A percentile compares a stretch with the other conserved stretches of the same genome.
Evolutionary conservation across 2,329 filamentous ascomycete species (phyloP).

Genomic region (Microsporum ferrugineum): DNA sequence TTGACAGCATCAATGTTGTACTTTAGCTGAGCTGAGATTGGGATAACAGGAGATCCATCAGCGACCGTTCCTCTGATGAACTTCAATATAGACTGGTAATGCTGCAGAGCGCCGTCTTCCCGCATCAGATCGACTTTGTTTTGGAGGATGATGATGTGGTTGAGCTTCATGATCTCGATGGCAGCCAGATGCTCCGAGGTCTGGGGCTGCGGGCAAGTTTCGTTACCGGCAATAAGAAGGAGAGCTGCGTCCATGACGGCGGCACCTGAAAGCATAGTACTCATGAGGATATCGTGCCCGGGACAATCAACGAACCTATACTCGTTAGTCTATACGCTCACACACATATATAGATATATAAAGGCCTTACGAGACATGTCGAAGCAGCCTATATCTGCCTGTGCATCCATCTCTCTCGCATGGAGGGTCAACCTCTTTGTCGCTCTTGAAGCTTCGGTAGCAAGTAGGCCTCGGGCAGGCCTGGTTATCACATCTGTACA

Average conservation of each 20-base stretch:
- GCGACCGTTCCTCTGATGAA: slow-evolving; percentile 97
- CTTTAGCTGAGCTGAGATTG: slow-evolving; percentile 94
- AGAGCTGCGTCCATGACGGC: slow-evolving; percentile 99
- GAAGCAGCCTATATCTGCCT: slow-evolving; percentile 75
- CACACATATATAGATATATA: slow-evolving; percentile 9
- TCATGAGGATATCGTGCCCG: slow-evolving; percentile 99
- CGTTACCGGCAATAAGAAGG: slow-evolving; percentile 92
- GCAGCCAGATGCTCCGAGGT: slow-evolving; percentile 97
- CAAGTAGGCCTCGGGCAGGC: slow-evolving; percentile 89
- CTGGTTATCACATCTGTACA: slow-evolving; percentile 93
- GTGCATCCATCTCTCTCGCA: slow-evolving; percentile 88
- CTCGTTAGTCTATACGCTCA: slow-evolving; percentile 2
- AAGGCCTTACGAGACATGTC: slow-evolving; percentile 72
- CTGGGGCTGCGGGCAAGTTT: slow-evolving; percentile 95
- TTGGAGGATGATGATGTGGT: slow-evolving; percentile 98
- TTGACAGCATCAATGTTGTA: slow-evolving; percentile 99
- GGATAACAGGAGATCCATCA: slow-evolving; percentile 88
- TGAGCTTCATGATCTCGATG: slow-evolving; percentile 99
- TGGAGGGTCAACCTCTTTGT: slow-evolving; percentile 94
- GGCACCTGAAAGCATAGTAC: slow-evolving; percentile 98
- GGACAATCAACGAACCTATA: slow-evolving; percentile 90
- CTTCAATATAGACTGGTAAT: slow-evolving; percentile 95
- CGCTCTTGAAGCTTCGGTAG: slow-evolving; percentile 95
- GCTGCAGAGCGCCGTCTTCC: slow-evolving; percentile 82
- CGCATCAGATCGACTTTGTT: slow-evolving; percentile 99